Base-by-base conservation (phyloP, 805 yeast species). In the Metschnikowia hibisci region DNA sequence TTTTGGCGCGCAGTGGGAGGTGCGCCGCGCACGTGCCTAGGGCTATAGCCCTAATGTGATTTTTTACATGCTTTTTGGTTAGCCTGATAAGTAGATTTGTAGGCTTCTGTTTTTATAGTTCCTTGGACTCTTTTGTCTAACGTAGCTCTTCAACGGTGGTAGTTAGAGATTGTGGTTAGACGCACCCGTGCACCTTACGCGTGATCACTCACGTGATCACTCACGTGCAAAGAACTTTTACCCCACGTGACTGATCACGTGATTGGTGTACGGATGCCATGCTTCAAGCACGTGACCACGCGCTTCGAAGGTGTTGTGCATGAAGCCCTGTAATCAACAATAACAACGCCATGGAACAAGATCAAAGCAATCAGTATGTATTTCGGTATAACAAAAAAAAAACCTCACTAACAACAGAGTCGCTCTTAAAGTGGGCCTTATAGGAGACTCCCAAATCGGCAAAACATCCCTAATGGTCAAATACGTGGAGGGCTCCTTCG, bases 391-490 rank as follows among this genome's bases (percentile, higher is more conserved):
- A 15, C n/a, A 13, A 11, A 13, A 12, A 31, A 46, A 62, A 3
- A 20, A 2, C 23, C 64, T 58, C 62, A 62, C 55, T 31, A 28
- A 16, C 12, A 1, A 12, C 48, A 70, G 75, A 45, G 85, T 82
- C 23, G 80, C 87, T 1, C 67, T 91, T 37, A 93, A 91, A 56
- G 89, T 91, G 14, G 98, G 97, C 3, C 77, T 91, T 36, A 80
- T 91, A 39, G 99, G 99, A 5, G 98, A 91, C 63, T 95, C 96
- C 2, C 95, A 88, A 57, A 89, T 90, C 5, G 99, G 99, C 4
- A 91, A 91, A 59, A 91, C 99, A 0, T 87, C 97, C 5, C 67
- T 91, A 45, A 90, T 91, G 98, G 96, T 90, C 18, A 89, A 91
- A 60, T 91, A 90, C 60, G 96, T 91, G n/a, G 96, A 91, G 58